Percentiles rank a stretch among this genome's conserved stretches.
These are phyloP conservation scores for Helenozyma baotianmanensis DNA, from an alignment of 805 yeast species.

Conservation along the genomic window DNA sequence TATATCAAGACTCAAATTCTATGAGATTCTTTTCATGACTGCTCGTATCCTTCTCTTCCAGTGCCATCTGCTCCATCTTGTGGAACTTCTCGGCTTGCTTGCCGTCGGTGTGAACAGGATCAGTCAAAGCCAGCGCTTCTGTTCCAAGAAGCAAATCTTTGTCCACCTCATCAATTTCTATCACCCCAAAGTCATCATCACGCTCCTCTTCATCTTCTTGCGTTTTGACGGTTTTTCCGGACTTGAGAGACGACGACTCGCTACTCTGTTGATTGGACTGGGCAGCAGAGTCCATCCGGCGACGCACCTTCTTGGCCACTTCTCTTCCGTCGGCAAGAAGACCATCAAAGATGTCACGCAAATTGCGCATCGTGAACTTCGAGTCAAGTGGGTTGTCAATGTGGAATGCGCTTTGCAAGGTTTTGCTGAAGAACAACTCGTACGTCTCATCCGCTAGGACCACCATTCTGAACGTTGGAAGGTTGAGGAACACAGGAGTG, in stretches of 20 bases:
- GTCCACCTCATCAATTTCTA: slow-evolving; percentile 39
- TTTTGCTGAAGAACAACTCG: slow-evolving; percentile 73
- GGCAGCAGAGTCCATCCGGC: slow-evolving; percentile 76
- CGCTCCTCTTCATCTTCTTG: slow-evolving; percentile 42
- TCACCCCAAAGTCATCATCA: slow-evolving; percentile 42
- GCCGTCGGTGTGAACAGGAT: slow-evolving; percentile 15
- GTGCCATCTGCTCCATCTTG: slow-evolving; percentile 15
- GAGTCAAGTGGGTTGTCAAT: slow-evolving; percentile 50
- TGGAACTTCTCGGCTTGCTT: slow-evolving; percentile 22
- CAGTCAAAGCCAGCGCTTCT: slow-evolving; percentile 40
- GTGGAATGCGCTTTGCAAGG: slow-evolving; percentile 65
- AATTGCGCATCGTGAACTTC: slow-evolving; percentile 47
- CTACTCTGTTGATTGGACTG: slow-evolving; percentile 20
- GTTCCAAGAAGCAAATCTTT: slow-evolving; percentile 47
- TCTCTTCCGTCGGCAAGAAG: slow-evolving; percentile 87
- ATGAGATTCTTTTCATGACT: slow-evolving; percentile 28
- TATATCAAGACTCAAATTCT: slow-evolving; percentile 37
- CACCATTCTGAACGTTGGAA: slow-evolving; percentile 93
- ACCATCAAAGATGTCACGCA: slow-evolving; percentile 87
- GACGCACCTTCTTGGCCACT: slow-evolving; percentile 84
- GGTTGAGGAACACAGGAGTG: slow-evolving; percentile 66
- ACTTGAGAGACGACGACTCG: slow-evolving; percentile 17
- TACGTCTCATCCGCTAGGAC: slow-evolving; percentile 89
- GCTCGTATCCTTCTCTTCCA: slow-evolving; percentile 3
- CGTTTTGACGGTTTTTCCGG: slow-evolving; percentile 8